Base-by-base conservation (phyloP, 176 grass and related monocot genomes). In the Rhynchospora breviuscula region DNA sequence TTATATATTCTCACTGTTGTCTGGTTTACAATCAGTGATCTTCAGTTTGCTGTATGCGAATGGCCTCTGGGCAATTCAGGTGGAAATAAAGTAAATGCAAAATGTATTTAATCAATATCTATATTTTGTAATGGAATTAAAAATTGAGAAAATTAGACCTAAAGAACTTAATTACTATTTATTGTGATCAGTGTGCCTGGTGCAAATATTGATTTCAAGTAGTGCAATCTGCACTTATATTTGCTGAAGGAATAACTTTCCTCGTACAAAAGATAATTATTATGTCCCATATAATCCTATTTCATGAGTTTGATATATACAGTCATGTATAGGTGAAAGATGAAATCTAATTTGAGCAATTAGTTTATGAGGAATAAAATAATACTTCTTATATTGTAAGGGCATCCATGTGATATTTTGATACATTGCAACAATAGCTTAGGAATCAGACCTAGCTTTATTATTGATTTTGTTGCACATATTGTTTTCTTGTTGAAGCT, bases 1-100 rank as follows among this genome's bases (percentile, higher is more conserved):
- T 81, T 62, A 63, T 72, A 31, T 17, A 63, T 5, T 10, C 6
- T 12, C 14, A 46, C 33, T 46, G 17, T 63, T 43, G 33, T 81
- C 31, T 81, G 58, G 6, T 45, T 81, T 81, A 64, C 60, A 5
- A 22, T 45, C 9, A 64, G 7, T 21, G n/a, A 15, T 60, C 51
- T 61, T 71, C 9, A 45, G 10, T 18, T 4, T 8, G 10, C 59
- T 78, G 49, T 78, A 56, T 78, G 73, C 73, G 33, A 33, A 78
- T 78, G 73, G 73, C 25, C 73, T 78, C 22, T 78, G 53, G 47
- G 19, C 72, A 77, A 77, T 56, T 76, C 25, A 8, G 14, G 6
- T 19, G 68, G 8, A 72, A 72, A 43, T 72, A 47, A 19, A 23
- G 9, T 22, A 62, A 23, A 68, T 21, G 3, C 18, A 72, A 72